Base-by-base conservation (phyloP, 805 yeast genomes). In the Barnettozyma salicaria region DNA sequence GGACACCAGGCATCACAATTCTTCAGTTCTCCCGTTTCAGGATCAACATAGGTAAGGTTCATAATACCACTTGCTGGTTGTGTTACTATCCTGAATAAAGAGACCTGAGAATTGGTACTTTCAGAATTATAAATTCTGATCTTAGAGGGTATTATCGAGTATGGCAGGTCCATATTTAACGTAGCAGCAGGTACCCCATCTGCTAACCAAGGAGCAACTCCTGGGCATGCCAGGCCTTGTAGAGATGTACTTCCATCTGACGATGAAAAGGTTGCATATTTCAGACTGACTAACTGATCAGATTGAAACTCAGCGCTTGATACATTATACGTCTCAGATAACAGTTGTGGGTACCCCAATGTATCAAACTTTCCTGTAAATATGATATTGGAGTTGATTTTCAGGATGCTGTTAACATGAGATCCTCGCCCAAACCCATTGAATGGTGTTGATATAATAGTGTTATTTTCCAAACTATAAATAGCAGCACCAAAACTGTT, bases 1-100 rank as follows among this genome's bases (percentile, higher is more conserved):
- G 96, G 95, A 59, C 98, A 92, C 72, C 75, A 80, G 1, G 96
- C 94, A 58, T 88, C 96, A 65, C 98, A 92, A 53, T 63, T 63
- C 12, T 61, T 55, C 4, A 70, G 34, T n/a, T 66, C 60, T 33
- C 80, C 76, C 2, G 86, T 70, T 0, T 54, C 42, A 3, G 95
- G 95, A 53, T 90, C 90, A 17, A 83, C 64, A 52, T 88, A 92
- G 0, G 94, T 77, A 45, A 92, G 58, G 56, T 92, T 92, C 96
- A 92, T 84, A 43, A 90, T 90, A 46, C 97, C 86, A 47, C 79
- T 72, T 10, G 88, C 70, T 1, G 97, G 97, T 37, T 71, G 61
- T 0, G 96, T 78, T 27, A 81, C 63, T 6, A 92, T 64, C 50
- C 96, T 71, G 56, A 89, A 92, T 7, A 70, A 41, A 33, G 78